Conservation (phyloP, 495 filamentous ascomycete species). For the Schizothecium vesticola region DNA sequence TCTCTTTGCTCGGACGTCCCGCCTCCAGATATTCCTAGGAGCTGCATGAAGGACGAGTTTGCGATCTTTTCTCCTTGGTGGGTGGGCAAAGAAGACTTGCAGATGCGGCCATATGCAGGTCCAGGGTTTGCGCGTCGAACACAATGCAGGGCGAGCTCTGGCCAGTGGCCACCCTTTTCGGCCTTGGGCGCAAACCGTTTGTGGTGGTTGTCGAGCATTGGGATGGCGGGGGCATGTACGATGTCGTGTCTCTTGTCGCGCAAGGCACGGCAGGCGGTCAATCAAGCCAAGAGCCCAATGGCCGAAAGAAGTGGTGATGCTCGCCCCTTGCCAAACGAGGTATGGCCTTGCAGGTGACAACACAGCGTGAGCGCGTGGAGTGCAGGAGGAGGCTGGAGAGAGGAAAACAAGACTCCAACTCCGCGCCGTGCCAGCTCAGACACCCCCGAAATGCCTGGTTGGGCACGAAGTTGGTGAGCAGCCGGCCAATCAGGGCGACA, state of each 20-base stretch:
- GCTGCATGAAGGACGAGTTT: neutral
- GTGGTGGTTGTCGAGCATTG: neutral
- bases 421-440: constrained; percentile 14
- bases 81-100: neutral
- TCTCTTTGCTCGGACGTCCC: neutral
- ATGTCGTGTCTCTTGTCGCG: neutral
- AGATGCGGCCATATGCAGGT: neutral
- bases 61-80: neutral
- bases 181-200: neutral
- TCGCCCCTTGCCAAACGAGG: constrained; percentile 1
- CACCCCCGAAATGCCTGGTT: neutral
- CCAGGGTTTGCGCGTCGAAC: neutral
- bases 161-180: neutral
- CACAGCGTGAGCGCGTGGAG: constrained; percentile 3
- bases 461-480: constrained; percentile 10
- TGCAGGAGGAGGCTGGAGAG: neutral
- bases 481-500: constrained; percentile 10
- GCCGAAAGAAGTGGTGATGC: constrained; percentile 2
- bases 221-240: neutral
- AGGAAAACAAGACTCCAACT: neutral
- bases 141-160: neutral
- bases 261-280: neutral
- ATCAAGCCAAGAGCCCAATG: neutral
- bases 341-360: constrained; percentile 13
- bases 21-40: neutral